phyloP scores from a whole-genome alignment of 2,329 filamentous ascomycete genomes.

The Penicillium vulpinum region DNA sequence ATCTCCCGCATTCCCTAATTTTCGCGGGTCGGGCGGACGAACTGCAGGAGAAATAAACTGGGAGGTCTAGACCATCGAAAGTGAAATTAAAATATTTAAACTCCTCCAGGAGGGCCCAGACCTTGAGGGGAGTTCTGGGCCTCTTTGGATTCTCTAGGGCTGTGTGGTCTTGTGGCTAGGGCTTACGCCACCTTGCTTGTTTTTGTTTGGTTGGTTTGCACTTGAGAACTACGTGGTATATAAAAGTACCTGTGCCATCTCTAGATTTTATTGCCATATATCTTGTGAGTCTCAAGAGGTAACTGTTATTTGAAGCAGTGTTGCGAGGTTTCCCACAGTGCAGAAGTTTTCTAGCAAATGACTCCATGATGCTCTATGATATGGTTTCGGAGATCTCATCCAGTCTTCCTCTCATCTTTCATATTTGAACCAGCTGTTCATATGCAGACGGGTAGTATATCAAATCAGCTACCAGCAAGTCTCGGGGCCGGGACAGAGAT shows the following conservation, averaged over 20 bases:
- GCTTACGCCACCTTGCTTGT: neutral
- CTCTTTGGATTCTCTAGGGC: slow-evolving; percentile 33
- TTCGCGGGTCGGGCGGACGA: slow-evolving; percentile 3
- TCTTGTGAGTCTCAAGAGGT: too few relatives aligned
- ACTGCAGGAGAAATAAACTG: slow-evolving; percentile 11
- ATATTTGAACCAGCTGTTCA: too few relatives aligned
- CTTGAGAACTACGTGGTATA: too few relatives aligned
- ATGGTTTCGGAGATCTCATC: too few relatives aligned
- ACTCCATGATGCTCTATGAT: neutral
- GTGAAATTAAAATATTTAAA: slow-evolving; percentile 18
- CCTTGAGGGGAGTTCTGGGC: slow-evolving; percentile 32
- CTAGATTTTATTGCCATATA: neutral
- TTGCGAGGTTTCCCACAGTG: too few relatives aligned
- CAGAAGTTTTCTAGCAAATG: neutral
- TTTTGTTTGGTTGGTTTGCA: slow-evolving; percentile 1
- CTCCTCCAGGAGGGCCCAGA: slow-evolving; percentile 30
- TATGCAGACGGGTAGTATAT: too few relatives aligned
- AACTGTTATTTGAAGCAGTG: too few relatives aligned
- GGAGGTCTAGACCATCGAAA: slow-evolving; percentile 29
- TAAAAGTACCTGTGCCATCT: too few relatives aligned
- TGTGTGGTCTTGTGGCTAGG: slow-evolving; percentile 16
- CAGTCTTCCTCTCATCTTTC: too few relatives aligned
- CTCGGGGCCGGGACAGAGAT: too few relatives aligned
- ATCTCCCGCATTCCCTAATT: neutral
- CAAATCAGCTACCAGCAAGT: too few relatives aligned